Percentiles rank a stretch among this genome's conserved stretches.
Conservation (phyloP, 2,329 filamentous ascomycete genomes). For the Penicillium aurantiogriseum region DNA sequence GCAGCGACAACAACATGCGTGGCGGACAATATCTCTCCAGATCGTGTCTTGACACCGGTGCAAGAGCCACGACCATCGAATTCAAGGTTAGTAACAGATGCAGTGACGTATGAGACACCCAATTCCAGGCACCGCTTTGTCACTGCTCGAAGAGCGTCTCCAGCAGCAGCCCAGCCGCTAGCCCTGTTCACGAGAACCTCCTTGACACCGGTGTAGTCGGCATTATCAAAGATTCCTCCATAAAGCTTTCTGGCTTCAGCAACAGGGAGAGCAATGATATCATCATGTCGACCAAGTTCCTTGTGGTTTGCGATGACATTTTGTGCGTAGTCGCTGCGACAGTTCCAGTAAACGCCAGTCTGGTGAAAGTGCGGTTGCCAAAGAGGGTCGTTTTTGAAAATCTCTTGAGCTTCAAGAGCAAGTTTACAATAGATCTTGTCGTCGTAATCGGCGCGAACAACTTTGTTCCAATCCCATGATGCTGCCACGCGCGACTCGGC, state of each 20-base stretch:
- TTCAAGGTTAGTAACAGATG: conserved; percentile 39
- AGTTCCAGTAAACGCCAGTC: conserved; percentile 53
- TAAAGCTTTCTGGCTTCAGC: conserved; percentile 57
- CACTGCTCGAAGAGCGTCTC: conserved; percentile 55
- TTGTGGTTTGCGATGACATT: conserved; percentile 53
- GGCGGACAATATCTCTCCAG: conserved; percentile 27
- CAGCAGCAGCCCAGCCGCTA: conserved; percentile 64
- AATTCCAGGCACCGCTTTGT: conserved; percentile 54
- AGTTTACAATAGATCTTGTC: conserved; percentile 29
- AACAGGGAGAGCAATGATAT: conserved; percentile 48
- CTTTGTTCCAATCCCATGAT: conserved; percentile 34
- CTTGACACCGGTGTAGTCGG: conserved; percentile 59
- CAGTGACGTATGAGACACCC: conserved; percentile 60
- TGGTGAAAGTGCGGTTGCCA: conserved; percentile 49
- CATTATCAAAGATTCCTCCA: conserved; percentile 58
- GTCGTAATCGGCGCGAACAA: conserved; percentile 31
- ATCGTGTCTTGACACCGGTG: conserved; percentile 28
- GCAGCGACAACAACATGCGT: conserved; percentile 30
- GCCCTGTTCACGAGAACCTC: conserved; percentile 59
- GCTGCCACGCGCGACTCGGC: conserved; percentile 35
- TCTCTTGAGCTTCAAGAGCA: conserved; percentile 30
- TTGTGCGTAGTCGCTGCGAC: conserved; percentile 48
- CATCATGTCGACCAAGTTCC: conserved; percentile 48
- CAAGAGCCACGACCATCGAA: conserved; percentile 49
- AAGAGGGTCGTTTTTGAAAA: conserved; percentile 38